A percentile compares a stretch with the other conserved stretches of the same genome.
Evolutionary conservation across 106 monocot genomes (phyloP).

Genomic region (Gastrodia elata): DNA sequence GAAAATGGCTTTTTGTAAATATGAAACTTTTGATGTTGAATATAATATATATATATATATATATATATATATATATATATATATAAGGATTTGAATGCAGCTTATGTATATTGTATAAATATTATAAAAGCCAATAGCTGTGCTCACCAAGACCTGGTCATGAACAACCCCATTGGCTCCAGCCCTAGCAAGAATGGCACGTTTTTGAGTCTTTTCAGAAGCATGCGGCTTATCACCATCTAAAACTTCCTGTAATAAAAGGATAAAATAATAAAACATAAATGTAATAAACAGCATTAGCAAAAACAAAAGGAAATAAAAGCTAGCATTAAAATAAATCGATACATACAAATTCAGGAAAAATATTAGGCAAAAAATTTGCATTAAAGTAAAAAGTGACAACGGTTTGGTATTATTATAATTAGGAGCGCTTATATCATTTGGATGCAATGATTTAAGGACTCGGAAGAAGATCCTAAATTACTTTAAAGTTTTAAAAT

Average conservation of each 20-base stretch:
- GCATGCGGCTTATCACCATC: conserved; percentile 60
- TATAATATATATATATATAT: too few relatives aligned
- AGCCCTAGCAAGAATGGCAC: conserved; percentile 65
- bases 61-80: too few relatives aligned
- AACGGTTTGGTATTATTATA: too few relatives aligned
- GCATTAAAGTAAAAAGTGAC: neutral
- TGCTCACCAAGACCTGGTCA: conserved; percentile 43
- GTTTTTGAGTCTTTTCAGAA: conserved; percentile 66
- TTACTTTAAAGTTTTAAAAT: too few relatives aligned
- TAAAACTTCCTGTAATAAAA: conserved; percentile 40
- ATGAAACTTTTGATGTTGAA: too few relatives aligned
- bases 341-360: neutral
- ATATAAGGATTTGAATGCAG: too few relatives aligned
- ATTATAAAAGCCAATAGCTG: neutral
- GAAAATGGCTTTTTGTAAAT: too few relatives aligned
- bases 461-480: too few relatives aligned
- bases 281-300: neutral
- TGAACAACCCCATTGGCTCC: conserved; percentile 67
- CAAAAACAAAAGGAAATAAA: neutral
- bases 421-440: too few relatives aligned
- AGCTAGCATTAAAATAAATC: neutral
- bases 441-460: too few relatives aligned
- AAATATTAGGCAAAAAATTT: neutral
- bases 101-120: too few relatives aligned
- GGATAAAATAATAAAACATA: neutral